Evolutionary conservation across 306 rosid genomes (phyloP).

Genomic region (Rosa lucieae): DNA sequence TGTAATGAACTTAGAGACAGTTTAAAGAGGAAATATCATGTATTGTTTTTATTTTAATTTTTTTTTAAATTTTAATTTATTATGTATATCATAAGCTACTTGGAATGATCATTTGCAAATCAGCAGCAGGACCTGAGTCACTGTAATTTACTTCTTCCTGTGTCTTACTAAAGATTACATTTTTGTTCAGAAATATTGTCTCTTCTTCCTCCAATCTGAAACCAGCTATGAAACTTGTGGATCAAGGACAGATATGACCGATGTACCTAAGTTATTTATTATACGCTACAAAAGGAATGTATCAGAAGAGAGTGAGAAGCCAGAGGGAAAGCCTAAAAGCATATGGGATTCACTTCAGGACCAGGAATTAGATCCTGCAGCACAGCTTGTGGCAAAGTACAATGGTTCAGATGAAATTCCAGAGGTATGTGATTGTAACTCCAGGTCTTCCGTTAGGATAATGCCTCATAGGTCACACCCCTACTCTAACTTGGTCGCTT

Average conservation of each 20-base stretch:
- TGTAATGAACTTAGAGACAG: background rate
- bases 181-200: constrained; percentile 64
- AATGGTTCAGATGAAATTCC: constrained; percentile 63
- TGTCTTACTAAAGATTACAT: constrained; percentile 9
- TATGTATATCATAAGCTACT: background rate
- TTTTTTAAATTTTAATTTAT: background rate
- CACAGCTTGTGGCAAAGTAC: constrained; percentile 90
- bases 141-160: background rate
- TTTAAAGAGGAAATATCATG: background rate
- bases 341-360: constrained; percentile 41
- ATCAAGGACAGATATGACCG: constrained; percentile 53
- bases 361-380: constrained; percentile 65
- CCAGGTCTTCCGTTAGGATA: constrained; percentile 6
- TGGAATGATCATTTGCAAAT: background rate
- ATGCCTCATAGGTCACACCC: background rate
- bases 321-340: constrained; percentile 40
- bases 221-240: constrained; percentile 81
- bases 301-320: constrained; percentile 42
- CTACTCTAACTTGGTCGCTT: background rate
- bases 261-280: constrained; percentile 66
- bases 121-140: constrained; percentile 17
- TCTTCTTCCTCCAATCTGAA: constrained; percentile 70
- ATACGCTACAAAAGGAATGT: constrained; percentile 75
- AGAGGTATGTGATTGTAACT: constrained; percentile 50
- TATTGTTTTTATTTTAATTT: background rate